These are phyloP conservation scores for Globisporangium emineosum DNA, from an alignment of 352 stramenopile genomes.

Conservation along the genomic window DNA sequence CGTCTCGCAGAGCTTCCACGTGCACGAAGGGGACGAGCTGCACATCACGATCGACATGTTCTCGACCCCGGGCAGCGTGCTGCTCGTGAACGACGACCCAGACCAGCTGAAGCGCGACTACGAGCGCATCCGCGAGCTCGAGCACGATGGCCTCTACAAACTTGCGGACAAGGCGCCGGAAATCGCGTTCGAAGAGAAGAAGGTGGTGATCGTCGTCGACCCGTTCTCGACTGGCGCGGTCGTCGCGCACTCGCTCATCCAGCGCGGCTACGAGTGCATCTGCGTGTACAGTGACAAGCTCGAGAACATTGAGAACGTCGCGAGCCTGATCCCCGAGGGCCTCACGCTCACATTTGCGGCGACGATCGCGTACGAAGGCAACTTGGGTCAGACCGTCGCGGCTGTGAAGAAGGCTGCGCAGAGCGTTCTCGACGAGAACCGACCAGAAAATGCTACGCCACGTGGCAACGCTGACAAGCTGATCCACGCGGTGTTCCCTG, in stretches of 20 bases:
- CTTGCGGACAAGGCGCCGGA: constrained; percentile 19
- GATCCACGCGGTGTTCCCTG: constrained; percentile 87
- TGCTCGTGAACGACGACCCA: constrained; percentile 85
- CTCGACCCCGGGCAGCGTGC: constrained; percentile 93
- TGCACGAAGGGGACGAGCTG: constrained; percentile 81
- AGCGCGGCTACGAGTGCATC: constrained; percentile 87
- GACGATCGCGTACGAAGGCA: constrained; percentile 66
- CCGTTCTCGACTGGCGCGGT: constrained; percentile 95
- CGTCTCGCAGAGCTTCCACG: constrained; percentile 88
- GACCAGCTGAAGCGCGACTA: constrained; percentile 82
- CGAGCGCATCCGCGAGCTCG: constrained; percentile 78
- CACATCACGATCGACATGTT: constrained; percentile 93
- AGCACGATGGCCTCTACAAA: constrained; percentile 67
- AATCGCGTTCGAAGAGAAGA: constrained; percentile 25
- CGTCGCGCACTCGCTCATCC: constrained; percentile 89
- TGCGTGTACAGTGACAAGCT: constrained; percentile 85
- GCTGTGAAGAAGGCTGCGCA: constrained; percentile 46
- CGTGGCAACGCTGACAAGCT: constrained; percentile 25
- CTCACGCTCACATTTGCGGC: constrained; percentile 75
- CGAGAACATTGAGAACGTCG: constrained; percentile 80
- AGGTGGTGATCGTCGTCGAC: constrained; percentile 92
- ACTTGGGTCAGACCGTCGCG: constrained; percentile 39
- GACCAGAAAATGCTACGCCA: constrained; percentile 5
- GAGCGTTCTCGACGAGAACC: constrained; percentile 25
- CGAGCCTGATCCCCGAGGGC: constrained; percentile 72